Evolutionary conservation across 2,329 filamentous ascomycete genomes (phyloP), one percentile per base, ranked within the genome.

Genomic region (Immersiporthe knoxdaviesiana): DNA sequence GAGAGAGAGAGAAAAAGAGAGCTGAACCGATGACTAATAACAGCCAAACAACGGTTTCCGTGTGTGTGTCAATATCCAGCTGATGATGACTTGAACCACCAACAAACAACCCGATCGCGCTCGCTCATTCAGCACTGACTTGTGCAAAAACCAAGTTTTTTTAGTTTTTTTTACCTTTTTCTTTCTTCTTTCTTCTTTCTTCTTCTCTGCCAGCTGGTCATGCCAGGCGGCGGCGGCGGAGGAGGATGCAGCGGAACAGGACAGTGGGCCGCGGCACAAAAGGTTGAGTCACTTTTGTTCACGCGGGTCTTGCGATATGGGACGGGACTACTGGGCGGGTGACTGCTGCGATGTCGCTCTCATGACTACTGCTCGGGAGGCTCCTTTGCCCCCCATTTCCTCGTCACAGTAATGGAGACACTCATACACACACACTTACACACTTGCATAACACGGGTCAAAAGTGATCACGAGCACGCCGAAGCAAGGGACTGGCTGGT

Each of bases 291-390:
- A 59, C 30, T 14, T 11, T 16, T 30, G 54, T 32, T 6, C 27
- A 35, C 52, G 27, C 54, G 54, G 14, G 4, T 35, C 21, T 10
- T 35, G 54, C 27, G 18, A 44, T 44, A 21, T 44, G 41, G 41
- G 16, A 18, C 16, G 18, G 56, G 8, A 44, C 39, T 18, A 18
- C 16, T 14, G 6, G 27, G 14, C 54, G 12, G 27, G 30, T 30
- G 52, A 32, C 24, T 59, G 56, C 18, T 59, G 56, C 56, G 56
- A 59, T 59, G 56, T 59, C 56, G 56, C 56, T 59, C 30, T 59
- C 30, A 37, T 59, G 56, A 59, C 30, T n/a, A n/a, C 56, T n/a
- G 10, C 56, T 59, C 21, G 30, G 56, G 56, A 37, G 56, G 30
- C 56, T n/a, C n/a, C 56, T 21, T 30, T 2, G 1, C 21, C 18